Conservation (phyloP, 129 eudicot genomes). For the Glebionis coronaria region DNA sequence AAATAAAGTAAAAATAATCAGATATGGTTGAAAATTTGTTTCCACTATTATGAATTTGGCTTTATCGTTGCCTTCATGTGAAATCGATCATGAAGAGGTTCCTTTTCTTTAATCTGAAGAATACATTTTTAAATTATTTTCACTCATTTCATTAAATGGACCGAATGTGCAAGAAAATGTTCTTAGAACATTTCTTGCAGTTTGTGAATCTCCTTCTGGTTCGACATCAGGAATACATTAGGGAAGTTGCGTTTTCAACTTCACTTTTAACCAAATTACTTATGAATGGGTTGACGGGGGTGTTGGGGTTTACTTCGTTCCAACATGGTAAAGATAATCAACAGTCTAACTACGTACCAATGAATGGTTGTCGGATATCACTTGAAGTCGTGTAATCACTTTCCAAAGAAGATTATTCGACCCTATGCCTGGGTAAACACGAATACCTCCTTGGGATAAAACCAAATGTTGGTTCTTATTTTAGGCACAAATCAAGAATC, state of each 20-base stretch:
- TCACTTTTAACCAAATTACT: background rate
- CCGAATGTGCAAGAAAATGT: constrained; percentile 46
- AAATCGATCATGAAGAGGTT: constrained; percentile 15
- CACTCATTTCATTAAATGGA: constrained; percentile 43
- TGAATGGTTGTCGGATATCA: too few species aligned
- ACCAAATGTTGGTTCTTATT: too few species aligned
- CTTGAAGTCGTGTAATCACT: too few species aligned
- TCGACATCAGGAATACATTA: constrained; percentile 32
- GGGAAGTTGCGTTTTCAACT: constrained; percentile 33
- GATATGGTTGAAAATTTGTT: constrained; percentile 37
- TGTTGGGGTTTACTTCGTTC: too few species aligned
- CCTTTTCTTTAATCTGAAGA: constrained; percentile 42
- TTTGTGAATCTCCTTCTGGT: constrained; percentile 43
- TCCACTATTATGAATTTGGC: constrained; percentile 47
- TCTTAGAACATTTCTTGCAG: constrained; percentile 47
- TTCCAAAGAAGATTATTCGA: too few species aligned
- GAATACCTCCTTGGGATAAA: too few species aligned
- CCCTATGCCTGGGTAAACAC: too few species aligned
- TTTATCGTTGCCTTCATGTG: constrained; percentile 23
- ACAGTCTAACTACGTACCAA: too few species aligned
- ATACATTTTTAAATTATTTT: constrained; percentile 49
- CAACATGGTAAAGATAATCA: too few species aligned
- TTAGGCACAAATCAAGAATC: too few species aligned
- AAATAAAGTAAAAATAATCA: too few species aligned
- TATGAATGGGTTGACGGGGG: too few species aligned